Evolutionary conservation across 2,329 filamentous ascomycete genomes (phyloP).

Genomic region (Madurella fahalii): DNA sequence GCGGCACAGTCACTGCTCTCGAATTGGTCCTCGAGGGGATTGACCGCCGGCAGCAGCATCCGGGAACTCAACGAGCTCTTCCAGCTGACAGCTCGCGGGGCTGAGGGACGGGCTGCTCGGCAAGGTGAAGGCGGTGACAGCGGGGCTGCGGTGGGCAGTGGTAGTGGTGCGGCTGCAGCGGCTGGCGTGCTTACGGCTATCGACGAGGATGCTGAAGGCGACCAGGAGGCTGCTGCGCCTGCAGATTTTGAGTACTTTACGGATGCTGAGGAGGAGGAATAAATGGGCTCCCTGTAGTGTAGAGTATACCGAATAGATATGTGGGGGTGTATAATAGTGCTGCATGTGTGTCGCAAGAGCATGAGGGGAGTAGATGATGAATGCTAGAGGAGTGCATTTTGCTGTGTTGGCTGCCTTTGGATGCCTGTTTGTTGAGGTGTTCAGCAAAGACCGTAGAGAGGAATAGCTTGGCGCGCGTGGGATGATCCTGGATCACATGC

Average conservation of each 20-base stretch:
- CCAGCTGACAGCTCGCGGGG: constrained; percentile 34
- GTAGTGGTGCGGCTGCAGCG: constrained; percentile 61
- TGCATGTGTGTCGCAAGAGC: constrained; percentile 2
- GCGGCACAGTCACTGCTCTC: constrained; percentile 30
- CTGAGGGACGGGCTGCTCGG: constrained; percentile 26
- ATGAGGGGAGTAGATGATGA: neutral
- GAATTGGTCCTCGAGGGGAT: constrained; percentile 9
- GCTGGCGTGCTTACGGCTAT: constrained; percentile 80
- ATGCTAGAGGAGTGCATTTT: neutral
- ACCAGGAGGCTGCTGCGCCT: constrained; percentile 67
- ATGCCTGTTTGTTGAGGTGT: neutral
- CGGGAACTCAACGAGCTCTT: constrained; percentile 43
- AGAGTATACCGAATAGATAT: neutral
- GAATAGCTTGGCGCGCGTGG: neutral
- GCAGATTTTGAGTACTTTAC: constrained; percentile 75
- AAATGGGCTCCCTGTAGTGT: constrained; percentile 1
- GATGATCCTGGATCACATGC: neutral
- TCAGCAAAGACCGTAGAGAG: neutral
- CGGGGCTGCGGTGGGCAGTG: constrained; percentile 16
- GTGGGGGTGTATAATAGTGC: constrained; percentile 8
- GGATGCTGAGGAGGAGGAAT: constrained; percentile 54
- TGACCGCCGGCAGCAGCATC: constrained; percentile 27
- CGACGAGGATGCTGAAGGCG: constrained; percentile 76
- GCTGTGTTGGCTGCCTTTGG: neutral
- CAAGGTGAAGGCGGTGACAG: constrained; percentile 14